phyloP scores from a whole-genome alignment of 1,284 basidiomycete genomes.

The Cryptococcus wingfieldii region DNA sequence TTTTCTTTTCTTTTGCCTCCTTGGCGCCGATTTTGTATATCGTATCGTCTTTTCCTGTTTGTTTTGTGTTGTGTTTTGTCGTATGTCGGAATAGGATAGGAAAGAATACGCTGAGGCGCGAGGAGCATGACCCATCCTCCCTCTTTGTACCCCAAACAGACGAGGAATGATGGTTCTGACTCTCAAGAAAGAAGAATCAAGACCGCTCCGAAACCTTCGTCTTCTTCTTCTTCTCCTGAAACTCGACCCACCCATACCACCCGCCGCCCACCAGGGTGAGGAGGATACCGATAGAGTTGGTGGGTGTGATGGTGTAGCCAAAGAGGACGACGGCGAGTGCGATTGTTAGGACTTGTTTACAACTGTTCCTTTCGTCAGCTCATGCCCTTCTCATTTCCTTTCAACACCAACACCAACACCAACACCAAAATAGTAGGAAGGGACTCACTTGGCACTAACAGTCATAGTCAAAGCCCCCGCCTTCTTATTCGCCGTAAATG shows the following conservation, averaged over 20 bases:
- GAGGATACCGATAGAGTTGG: constrained; percentile 72
- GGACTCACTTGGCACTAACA: constrained; percentile 45
- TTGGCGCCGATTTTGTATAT: no score
- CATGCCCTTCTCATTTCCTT: not conserved
- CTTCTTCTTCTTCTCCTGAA: constrained; percentile 55
- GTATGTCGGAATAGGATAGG: no score
- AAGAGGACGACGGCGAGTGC: constrained; percentile 78
- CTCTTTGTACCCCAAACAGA: no score
- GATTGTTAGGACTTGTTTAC: constrained; percentile 92
- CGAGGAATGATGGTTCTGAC: no score
- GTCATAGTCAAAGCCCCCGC: constrained; percentile 59
- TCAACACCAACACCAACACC: not conserved
- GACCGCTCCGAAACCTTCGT: constrained; percentile 14
- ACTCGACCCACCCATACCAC: constrained; percentile 73
- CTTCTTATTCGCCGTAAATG: constrained; percentile 85
- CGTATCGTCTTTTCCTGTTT: no score
- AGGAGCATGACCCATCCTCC: no score
- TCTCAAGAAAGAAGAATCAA: not conserved
- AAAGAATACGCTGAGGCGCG: no score
- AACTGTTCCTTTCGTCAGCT: constrained; percentile 31
- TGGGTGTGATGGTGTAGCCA: constrained; percentile 68
- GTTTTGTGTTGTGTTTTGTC: no score
- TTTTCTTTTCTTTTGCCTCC: no score
- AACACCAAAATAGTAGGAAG: not conserved
- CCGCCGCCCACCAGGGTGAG: constrained; percentile 79